phyloP scores from a whole-genome alignment of 2,329 filamentous ascomycete species.

The Bipolaris cookei region DNA sequence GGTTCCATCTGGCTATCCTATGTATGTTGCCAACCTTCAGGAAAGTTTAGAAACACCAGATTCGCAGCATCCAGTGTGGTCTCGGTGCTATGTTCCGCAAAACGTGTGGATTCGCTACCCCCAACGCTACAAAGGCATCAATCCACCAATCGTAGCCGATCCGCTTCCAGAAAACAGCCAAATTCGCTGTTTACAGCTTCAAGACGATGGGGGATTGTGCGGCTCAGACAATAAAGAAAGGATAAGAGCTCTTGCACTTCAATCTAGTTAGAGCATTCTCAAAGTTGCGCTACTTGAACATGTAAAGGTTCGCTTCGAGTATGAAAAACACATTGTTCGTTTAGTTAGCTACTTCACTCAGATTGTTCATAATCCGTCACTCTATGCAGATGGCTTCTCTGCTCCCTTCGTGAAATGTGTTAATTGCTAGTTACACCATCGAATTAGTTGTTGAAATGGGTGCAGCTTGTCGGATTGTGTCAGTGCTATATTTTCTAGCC shows the following conservation, averaged over 20 bases:
- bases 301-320: background rate
- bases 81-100: constrained; percentile 7
- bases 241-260: background rate
- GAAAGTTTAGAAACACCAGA: background rate
- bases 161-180: background rate
- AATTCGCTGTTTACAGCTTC: background rate
- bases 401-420: background rate
- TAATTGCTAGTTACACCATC: background rate
- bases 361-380: background rate
- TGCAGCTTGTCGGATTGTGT: background rate
- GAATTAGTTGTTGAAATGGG: background rate
- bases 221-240: constrained; percentile 8
- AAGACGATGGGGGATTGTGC: constrained; percentile 1
- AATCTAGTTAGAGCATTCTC: background rate
- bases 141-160: background rate
- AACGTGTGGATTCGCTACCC: constrained; percentile 14
- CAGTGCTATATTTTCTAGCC: background rate
- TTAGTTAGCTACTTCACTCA: background rate
- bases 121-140: background rate
- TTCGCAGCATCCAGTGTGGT: constrained; percentile 2
- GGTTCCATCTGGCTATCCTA: constrained; percentile 1
- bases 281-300: background rate
- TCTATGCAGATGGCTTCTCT: background rate
- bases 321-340: background rate
- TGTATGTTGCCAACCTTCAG: constrained; percentile 14